Percentiles rank a stretch among this genome's conserved stretches.
Conservation (phyloP, 768 basidiomycete species). For the Tulasnella sp. region DNA sequence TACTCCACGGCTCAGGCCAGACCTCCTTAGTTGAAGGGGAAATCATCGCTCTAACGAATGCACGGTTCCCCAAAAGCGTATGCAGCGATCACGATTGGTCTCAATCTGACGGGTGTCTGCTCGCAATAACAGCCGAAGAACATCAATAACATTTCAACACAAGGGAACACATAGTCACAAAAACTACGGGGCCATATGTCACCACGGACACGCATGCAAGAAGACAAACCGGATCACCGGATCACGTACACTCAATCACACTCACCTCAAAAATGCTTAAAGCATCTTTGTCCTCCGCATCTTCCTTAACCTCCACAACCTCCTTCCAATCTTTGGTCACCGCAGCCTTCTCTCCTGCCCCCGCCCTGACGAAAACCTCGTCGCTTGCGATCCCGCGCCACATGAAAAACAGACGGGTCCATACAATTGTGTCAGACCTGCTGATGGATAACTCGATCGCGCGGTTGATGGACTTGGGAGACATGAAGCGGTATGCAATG, state of each 20-base stretch:
- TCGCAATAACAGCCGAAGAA: no score
- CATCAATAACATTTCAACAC: no score
- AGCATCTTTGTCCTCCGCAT: conserved; percentile 57
- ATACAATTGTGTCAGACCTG: conserved; percentile 56
- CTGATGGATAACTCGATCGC: conserved; percentile 85
- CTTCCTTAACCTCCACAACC: conserved; percentile 68
- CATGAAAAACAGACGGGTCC: conserved; percentile 77
- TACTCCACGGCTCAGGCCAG: no score
- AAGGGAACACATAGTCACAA: no score
- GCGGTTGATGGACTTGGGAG: conserved; percentile 64
- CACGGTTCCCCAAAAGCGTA: no score
- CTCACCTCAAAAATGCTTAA: conserved; percentile 76
- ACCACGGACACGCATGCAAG: no score
- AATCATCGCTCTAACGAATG: no score
- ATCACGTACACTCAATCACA: conserved; percentile 44
- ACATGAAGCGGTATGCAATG: conserved; percentile 82
- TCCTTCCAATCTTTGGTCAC: conserved; percentile 73
- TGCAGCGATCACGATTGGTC: no score
- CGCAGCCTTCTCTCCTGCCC: conserved; percentile 78
- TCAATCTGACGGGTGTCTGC: no score
- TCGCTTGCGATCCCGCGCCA: conserved; percentile 70
- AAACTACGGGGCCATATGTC: no score
- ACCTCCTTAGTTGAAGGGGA: no score
- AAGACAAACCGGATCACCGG: no score
- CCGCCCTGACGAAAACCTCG: conserved; percentile 60